phyloP scores from a whole-genome alignment of 2,329 filamentous ascomycete species.

The Diplodia corticola region DNA sequence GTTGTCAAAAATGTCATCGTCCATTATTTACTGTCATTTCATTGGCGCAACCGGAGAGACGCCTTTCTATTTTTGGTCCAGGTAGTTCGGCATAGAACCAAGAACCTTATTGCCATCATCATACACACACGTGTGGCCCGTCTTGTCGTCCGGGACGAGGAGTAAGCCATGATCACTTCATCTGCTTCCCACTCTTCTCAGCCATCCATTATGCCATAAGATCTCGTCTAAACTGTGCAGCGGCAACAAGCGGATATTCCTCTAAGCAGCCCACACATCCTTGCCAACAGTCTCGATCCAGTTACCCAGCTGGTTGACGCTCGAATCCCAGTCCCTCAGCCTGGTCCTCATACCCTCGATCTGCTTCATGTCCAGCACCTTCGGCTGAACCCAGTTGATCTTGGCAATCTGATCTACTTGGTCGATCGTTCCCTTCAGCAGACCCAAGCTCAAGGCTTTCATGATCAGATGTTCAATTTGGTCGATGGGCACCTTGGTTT shows the following conservation, averaged over 20 bases:
- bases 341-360: conserved; percentile 88
- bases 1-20: background rate
- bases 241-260: background rate
- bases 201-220: background rate
- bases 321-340: conserved; percentile 91
- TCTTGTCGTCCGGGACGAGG: background rate
- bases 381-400: conserved; percentile 98
- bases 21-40: conserved; percentile 20
- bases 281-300: conserved; percentile 94
- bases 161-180: background rate
- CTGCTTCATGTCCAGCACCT: conserved; percentile 93
- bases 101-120: background rate
- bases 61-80: conserved; percentile 18
- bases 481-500: conserved; percentile 86
- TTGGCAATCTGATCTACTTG: conserved; percentile 92
- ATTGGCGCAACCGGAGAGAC: conserved; percentile 16
- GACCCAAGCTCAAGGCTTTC: conserved; percentile 94
- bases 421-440: conserved; percentile 90
- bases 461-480: conserved; percentile 98
- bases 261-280: conserved; percentile 88
- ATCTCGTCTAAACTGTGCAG: conserved; percentile 1
- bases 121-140: conserved; percentile 6
- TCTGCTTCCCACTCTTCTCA: background rate
- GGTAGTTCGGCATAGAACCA: conserved; percentile 13
- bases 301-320: conserved; percentile 92